Evolutionary conservation across 1,284 basidiomycete genomes (phyloP), one percentile per base, ranked within the genome.

Genomic region (Trametes sp.): DNA sequence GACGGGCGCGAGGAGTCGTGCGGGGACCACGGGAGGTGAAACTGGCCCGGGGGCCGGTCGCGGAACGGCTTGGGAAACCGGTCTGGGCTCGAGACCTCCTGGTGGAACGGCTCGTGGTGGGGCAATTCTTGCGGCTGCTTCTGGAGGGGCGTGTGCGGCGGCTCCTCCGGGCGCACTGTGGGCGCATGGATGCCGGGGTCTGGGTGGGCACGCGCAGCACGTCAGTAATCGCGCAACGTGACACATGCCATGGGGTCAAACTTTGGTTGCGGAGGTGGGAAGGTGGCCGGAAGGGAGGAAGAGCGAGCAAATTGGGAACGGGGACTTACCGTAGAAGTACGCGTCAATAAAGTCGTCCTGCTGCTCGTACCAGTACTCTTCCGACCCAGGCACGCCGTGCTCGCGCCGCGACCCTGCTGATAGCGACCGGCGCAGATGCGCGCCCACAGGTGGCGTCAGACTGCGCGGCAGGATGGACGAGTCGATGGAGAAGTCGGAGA

Each of bases 401-500:
- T 72, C 61, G 19, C 75, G 77, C 24, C 73, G 65, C 44, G 71
- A 72, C 13, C 64, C 69, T 59, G 66, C 74, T 41, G 65, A 78
- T 54, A 69, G 68, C 67, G 70, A 72, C 41, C 69, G 62, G 5
- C 64, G 64, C 29, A 69, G 59, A 14, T 29, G 35, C 13, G 42
- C 61, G 16, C 57, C 71, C 7, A 58, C 23, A 4, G 72, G 70
- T 21, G 71, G 70, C 11, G 72, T 68, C 23, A 65, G 36, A 13
- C 68, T 67, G 13, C 78, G 75, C 9, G 83, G 82, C 45, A 87
- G 75, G 51, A 88, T 77, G 11, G 41, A 52, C 6, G 82, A 85
- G 51, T 89, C 85, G 8, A 83, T 81, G 1, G 87, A 87, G 29
- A 81, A 74, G 46, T 83, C 81, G 0, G 87, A 86, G 75, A 85